These are phyloP conservation scores for Saprolegnia parasitica DNA, from an alignment of 352 stramenopile species.

Conservation along the genomic window DNA sequence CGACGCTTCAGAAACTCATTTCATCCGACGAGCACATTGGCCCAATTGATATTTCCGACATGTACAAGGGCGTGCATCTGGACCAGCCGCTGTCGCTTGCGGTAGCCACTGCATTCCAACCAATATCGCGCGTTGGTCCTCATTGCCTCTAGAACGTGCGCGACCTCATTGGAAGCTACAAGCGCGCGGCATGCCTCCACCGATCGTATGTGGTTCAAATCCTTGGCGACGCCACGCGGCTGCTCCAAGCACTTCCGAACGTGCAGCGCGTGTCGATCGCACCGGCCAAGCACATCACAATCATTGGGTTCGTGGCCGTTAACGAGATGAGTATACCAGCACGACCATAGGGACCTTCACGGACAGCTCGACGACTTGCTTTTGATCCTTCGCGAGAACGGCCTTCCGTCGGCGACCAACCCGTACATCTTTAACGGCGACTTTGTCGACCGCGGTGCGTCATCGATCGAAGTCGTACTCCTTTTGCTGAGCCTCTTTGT, in stretches of 20 bases:
- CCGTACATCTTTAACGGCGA: conserved; percentile 86
- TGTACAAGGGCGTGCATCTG: conserved; percentile 64
- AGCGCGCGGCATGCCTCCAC: conserved; percentile 68
- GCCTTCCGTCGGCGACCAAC: conserved; percentile 62
- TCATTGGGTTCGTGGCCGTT: conserved; percentile 40
- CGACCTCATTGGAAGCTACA: conserved; percentile 68
- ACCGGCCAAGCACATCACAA: conserved; percentile 67
- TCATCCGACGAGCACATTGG: background rate
- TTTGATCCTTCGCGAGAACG: conserved; percentile 83
- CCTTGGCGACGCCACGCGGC: conserved; percentile 50
- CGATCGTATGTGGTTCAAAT: conserved; percentile 69
- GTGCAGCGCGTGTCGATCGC: conserved; percentile 63
- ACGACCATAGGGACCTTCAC: conserved; percentile 69
- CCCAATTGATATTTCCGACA: conserved; percentile 75
- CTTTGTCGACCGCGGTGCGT: conserved; percentile 77
- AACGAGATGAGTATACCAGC: conserved; percentile 10
- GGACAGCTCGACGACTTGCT: conserved; percentile 82
- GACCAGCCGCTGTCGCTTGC: conserved; percentile 60
- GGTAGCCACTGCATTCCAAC: background rate
- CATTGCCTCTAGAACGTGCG: conserved; percentile 39
- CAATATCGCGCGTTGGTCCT: background rate
- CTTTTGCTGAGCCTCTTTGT: conserved; percentile 81
- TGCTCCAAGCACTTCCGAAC: conserved; percentile 55
- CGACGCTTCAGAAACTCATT: conserved; percentile 6
- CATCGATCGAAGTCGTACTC: conserved; percentile 66